phyloP scores from a whole-genome alignment of 140 eudicot species.

The Cichorium intybus region DNA sequence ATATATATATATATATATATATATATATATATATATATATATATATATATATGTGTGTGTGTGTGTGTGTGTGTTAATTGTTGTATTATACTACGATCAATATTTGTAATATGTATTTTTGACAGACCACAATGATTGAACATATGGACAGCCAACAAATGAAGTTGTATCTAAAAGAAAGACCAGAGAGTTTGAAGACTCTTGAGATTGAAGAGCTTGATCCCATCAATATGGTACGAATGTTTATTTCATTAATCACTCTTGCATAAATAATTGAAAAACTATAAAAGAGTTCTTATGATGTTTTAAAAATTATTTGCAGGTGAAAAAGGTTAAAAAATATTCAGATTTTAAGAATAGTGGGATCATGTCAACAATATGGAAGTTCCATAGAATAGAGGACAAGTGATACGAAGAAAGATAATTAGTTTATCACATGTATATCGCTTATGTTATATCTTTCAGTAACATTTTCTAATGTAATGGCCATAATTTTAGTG shows the following conservation, averaged over 20 bases:
- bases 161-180: neutral
- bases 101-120: neutral
- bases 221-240: neutral
- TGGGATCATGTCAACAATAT: slow-evolving; percentile 5
- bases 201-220: neutral
- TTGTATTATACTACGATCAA: neutral
- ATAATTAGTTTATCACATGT: neutral
- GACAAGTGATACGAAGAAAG: neutral
- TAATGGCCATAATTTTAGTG: neutral
- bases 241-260: too few species aligned
- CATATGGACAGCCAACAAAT: slow-evolving; percentile 9
- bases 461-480: neutral
- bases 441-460: neutral
- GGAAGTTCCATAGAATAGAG: slow-evolving; percentile 10
- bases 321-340: neutral
- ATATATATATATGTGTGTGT: neutral
- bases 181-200: neutral
- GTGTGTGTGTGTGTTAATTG: neutral
- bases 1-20: neutral
- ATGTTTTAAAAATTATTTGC: neutral
- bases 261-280: neutral
- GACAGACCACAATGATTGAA: slow-evolving; percentile 7
- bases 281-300: neutral
- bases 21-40: neutral
- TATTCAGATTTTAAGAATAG: neutral